A percentile compares a stretch with the other conserved stretches of the same genome.
phyloP scores from a whole-genome alignment of 2,329 filamentous ascomycete species.

The Scytalidium lignicola region DNA sequence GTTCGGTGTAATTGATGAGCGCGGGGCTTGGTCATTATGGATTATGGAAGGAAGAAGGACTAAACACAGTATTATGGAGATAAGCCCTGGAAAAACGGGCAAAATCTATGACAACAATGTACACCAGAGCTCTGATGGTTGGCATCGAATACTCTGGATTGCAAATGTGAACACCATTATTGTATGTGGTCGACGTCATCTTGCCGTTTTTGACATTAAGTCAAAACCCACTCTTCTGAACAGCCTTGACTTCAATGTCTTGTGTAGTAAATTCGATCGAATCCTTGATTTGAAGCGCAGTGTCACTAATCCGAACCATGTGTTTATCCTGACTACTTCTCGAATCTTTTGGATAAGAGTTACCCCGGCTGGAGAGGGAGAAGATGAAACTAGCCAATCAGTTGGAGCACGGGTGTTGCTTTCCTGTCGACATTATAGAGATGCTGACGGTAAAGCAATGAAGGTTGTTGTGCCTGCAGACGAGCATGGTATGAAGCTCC shows the following conservation, averaged over 20 bases:
- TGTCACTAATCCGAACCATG: constrained; percentile 39
- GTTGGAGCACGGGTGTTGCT: constrained; percentile 29
- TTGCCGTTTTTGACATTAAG: constrained; percentile 25
- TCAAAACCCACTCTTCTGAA: constrained; percentile 13
- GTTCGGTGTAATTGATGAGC: constrained; percentile 60
- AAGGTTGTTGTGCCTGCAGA: constrained; percentile 31
- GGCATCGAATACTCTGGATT: constrained; percentile 45
- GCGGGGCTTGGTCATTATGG: constrained; percentile 65
- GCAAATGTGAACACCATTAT: constrained; percentile 39
- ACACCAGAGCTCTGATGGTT: constrained; percentile 30
- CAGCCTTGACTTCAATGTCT: constrained; percentile 12
- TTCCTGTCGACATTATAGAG: constrained; percentile 41
- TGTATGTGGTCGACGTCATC: constrained; percentile 35
- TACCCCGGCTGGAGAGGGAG: constrained; percentile 12
- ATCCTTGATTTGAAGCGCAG: constrained; percentile 54
- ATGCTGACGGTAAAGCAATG: constrained; percentile 32
- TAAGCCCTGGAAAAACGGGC: constrained; percentile 17
- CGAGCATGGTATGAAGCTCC: constrained; percentile 12
- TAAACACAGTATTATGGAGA: constrained; percentile 6
- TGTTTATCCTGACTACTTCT: constrained; percentile 49
- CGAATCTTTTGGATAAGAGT: constrained; percentile 27
- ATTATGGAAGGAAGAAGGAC: constrained; percentile 31
- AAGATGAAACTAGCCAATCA: constrained; percentile 1
- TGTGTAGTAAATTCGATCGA: constrained; percentile 30
- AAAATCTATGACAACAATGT: constrained; percentile 18